These are phyloP conservation scores for Aspergillus nidulans DNA, from an alignment of 495 filamentous ascomycete species.

Conservation along the genomic window DNA sequence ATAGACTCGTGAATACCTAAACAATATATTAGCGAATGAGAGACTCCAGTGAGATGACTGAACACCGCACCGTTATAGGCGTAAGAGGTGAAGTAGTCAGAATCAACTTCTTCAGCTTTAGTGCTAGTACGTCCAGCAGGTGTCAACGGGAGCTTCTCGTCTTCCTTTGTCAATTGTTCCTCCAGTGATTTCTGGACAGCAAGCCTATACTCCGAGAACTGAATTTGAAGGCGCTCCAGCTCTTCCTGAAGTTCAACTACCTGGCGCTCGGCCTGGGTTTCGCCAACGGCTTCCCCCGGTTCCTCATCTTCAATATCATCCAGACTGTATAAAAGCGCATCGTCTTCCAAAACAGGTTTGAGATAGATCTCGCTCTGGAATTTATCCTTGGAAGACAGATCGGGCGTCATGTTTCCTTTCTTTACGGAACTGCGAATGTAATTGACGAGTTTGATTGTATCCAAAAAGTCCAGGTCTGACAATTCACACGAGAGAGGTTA, in stretches of 20 bases:
- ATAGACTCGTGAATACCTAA: constrained; percentile 86
- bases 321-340: constrained; percentile 76
- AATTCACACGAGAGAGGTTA: constrained; percentile 15
- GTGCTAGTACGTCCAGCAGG: constrained; percentile 15
- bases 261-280: constrained; percentile 44
- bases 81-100: constrained; percentile 80
- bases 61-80: constrained; percentile 60
- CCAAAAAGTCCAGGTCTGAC: constrained; percentile 74
- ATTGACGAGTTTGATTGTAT: constrained; percentile 79
- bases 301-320: constrained; percentile 60
- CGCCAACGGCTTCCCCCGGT: constrained; percentile 19
- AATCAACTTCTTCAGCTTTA: constrained; percentile 37
- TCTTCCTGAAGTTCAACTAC: constrained; percentile 67
- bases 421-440: constrained; percentile 60
- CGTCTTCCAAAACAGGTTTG: constrained; percentile 83
- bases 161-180: constrained; percentile 56
- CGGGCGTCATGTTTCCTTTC: constrained; percentile 46
- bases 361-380: constrained; percentile 74
- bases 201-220: constrained; percentile 68
- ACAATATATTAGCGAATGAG: constrained; percentile 13
- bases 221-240: constrained; percentile 56
- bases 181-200: constrained; percentile 69
- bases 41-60: neutral
- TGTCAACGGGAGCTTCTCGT: constrained; percentile 29
- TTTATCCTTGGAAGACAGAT: constrained; percentile 50